Evolutionary conservation across 2,329 filamentous ascomycete species (phyloP), one percentile per base, ranked within the genome.

Genomic region (Aspergillus latus): DNA sequence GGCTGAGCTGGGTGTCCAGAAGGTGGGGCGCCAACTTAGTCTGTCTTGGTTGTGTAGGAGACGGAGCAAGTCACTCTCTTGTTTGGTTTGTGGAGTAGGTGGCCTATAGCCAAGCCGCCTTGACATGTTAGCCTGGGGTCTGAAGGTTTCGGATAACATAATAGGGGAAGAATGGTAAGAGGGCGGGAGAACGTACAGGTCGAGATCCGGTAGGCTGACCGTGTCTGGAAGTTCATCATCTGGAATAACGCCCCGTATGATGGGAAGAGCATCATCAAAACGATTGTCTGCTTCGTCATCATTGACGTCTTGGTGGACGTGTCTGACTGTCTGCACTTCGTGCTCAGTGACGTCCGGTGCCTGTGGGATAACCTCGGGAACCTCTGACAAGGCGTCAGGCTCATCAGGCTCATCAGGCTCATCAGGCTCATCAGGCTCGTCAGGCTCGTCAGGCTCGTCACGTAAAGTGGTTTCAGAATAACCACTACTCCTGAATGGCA

Each of bases 171-270:
- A 37, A 5, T 9, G 34, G 34, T 13, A 37, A 37, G 30, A 34
- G 30, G 34, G 7, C 5, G n/a, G 11, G 10, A 37, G 34, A 13
- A 37, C 34, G 34, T 37, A 37, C 34, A 59, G 11, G 29, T 61
- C 50, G 10, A 59, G 16, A 4, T 61, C 55, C 10, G 29, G 10
- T 32, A 58, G 45, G 15, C 13, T 32, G 15, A 56, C 40, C 0
- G 37, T 34, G 3, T 15, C 34, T 1, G 54, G 54, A 5, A 57
- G 42, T 30, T 58, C 28, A 10, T 54, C 34, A 29, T 59, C 57
- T 5, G 54, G 49, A 4, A 54, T 50, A 3, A 51, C 8, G 11
- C 46, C 45, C 4, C 36, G 30, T 21, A 59, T 56, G 16, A 55
- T n/a, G 3, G 54, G 54, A n/a, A 57, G 36, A n/a, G 54, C 9